Base-by-base conservation (phyloP, 2,329 filamentous ascomycete genomes). In the Ceratocystiopsis sp. region DNA sequence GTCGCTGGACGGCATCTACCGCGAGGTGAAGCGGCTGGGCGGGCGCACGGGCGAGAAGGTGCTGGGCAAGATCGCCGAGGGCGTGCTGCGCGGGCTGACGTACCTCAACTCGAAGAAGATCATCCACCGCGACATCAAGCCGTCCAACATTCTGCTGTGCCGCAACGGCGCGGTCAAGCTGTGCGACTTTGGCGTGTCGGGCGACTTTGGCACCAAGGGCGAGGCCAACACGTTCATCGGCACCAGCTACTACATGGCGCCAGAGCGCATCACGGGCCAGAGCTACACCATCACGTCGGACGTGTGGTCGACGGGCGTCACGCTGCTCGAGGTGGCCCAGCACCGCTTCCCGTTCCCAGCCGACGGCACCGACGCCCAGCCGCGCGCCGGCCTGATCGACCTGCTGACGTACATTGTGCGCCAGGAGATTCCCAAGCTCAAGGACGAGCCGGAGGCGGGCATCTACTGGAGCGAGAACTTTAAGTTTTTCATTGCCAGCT, bases 401-500 rank as follows among this genome's bases (percentile, higher is more conserved):
- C 71, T 98, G 12, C 68, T 98, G 48, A 98, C 91, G 13, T 98
- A 96, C 59, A 98, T 98, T 57, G 91, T 98, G 38, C 79, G 85
- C 51, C 91, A 98, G 59, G 80, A 84, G 4, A 93, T 96, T 46
- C 91, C 91, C 3, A 93, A 86, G 59, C 68, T 98, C 49, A 96
- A 95, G 62, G 91, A 98, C 52, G 91, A 98, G 61, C 84, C 84
- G 0, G 78, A 85, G 32, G 84, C 82, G 52, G 79, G 80, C 46
- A 93, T 98, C 52, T 80, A 80, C 57, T 98, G 91, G 91, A 93
- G 84, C 53, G 84, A 93, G 53, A 93, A 84, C 57, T 96, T 98
- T 64, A 98, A 98, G 61, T 95, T 95, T 60, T 98, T 98, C 55
- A 95, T 98, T 54, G 87, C 95, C 64, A 95, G 87, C 75, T 96